Conservation (phyloP, 148 eudicot species). For the Bassia scoparia region DNA sequence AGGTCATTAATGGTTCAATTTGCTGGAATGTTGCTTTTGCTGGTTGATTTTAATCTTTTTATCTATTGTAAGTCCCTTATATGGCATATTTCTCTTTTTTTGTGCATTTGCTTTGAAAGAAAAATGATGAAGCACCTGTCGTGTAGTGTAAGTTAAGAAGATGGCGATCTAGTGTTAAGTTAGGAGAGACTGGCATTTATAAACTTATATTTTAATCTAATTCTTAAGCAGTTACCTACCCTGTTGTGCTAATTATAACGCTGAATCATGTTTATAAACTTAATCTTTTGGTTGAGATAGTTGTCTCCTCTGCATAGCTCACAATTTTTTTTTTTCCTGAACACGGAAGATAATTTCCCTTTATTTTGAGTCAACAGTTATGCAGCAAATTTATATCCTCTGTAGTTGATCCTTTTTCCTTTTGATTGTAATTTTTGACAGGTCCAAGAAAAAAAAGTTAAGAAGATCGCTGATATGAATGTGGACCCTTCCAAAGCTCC, state of each 20-base stretch:
- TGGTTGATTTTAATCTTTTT: too few species aligned
- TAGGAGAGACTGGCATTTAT: neutral
- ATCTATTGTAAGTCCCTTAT: neutral
- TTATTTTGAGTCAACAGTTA: neutral
- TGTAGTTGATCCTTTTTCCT: slow-evolving; percentile 21
- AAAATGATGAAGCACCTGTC: neutral
- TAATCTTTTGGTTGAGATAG: slow-evolving; percentile 11
- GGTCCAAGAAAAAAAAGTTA: slow-evolving; percentile 82
- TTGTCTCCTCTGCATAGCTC: neutral
- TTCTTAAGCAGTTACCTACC: neutral
- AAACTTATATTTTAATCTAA: neutral
- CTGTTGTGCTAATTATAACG: neutral
- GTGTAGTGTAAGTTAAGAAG: neutral
- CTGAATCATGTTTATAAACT: neutral
- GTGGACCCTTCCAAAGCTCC: slow-evolving; percentile 44
- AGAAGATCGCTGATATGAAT: slow-evolving; percentile 65
- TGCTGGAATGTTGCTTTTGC: neutral
- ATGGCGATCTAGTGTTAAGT: neutral
- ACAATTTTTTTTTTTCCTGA: neutral
- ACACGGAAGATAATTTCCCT: neutral
- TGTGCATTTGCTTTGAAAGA: neutral
- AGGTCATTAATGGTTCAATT: neutral
- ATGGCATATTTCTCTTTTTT: neutral
- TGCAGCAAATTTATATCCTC: neutral
- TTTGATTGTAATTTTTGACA: slow-evolving; percentile 25